phyloP scores from a whole-genome alignment of 2,329 filamentous ascomycete species.

The Trichophyton verrucosum region DNA sequence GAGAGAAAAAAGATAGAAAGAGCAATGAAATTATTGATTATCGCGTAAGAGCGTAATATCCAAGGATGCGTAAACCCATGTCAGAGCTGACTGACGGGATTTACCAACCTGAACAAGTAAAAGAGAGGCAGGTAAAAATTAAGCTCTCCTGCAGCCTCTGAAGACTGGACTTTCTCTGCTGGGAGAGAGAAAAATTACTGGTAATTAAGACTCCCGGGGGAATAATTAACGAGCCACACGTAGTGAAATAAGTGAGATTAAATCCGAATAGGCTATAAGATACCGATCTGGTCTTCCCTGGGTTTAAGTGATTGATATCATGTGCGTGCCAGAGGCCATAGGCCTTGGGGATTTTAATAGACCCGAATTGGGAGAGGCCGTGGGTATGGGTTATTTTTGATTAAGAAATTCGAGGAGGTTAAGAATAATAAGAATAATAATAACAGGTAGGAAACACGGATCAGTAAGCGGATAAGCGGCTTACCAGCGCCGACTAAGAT shows the following conservation, averaged over 20 bases:
- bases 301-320: background rate
- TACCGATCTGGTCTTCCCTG: background rate
- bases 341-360: background rate
- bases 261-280: background rate
- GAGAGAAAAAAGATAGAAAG: background rate
- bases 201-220: background rate
- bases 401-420: background rate
- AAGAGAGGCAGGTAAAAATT: background rate
- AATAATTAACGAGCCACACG: background rate
- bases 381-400: background rate
- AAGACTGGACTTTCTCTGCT: background rate
- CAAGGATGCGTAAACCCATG: background rate
- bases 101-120: background rate
- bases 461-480: background rate
- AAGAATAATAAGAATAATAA: background rate
- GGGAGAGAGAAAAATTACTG: background rate
- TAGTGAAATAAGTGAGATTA: background rate
- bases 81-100: background rate
- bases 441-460: background rate
- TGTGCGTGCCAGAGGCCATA: background rate
- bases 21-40: background rate
- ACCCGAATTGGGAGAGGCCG: background rate
- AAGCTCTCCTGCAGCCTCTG: background rate
- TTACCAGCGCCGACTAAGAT: conserved; percentile 31
- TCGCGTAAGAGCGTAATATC: conserved; percentile 1